A percentile compares a stretch with the other conserved stretches of the same genome.
phyloP scores from a whole-genome alignment of 495 filamentous ascomycete genomes.

The Penicillium maclennaniae region DNA sequence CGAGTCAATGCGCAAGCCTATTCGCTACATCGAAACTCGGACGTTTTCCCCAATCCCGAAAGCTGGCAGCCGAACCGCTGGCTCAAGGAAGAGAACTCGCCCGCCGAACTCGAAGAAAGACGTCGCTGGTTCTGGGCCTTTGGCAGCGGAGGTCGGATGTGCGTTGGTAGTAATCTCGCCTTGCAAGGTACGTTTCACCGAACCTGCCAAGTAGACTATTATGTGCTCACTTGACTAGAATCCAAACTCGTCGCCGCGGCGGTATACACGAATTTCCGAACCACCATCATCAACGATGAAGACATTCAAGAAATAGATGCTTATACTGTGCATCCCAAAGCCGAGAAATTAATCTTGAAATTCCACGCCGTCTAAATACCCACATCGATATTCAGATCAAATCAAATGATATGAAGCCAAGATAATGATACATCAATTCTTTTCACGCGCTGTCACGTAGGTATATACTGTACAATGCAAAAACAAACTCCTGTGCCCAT shows the following conservation, averaged over 20 bases:
- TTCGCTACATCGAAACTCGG: slow-evolving; percentile 63
- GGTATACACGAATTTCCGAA: slow-evolving; percentile 67
- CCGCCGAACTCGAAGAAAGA: slow-evolving; percentile 48
- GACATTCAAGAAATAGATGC: slow-evolving; percentile 62
- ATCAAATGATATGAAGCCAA: not conserved
- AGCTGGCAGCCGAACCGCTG: slow-evolving; percentile 61
- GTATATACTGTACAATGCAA: slow-evolving; percentile 30
- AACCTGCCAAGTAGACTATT: not conserved
- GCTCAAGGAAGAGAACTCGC: slow-evolving; percentile 42
- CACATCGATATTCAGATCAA: not conserved
- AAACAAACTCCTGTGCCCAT: slow-evolving; percentile 14
- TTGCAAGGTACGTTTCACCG: slow-evolving; percentile 56
- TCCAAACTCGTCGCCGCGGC: slow-evolving; percentile 49
- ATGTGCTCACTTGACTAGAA: slow-evolving; percentile 25
- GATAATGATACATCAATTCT: slow-evolving; percentile 23
- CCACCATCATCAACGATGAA: slow-evolving; percentile 51
- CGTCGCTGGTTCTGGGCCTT: slow-evolving; percentile 81
- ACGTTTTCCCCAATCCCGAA: slow-evolving; percentile 57
- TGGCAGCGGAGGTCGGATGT: slow-evolving; percentile 80
- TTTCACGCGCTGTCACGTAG: slow-evolving; percentile 15
- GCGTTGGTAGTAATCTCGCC: slow-evolving; percentile 76
- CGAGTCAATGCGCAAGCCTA: slow-evolving; percentile 69
- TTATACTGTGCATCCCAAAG: slow-evolving; percentile 57
- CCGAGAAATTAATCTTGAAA: slow-evolving; percentile 42
- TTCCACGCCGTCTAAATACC: slow-evolving; percentile 29